Conservation (phyloP, 345 rosid genomes). For the Camelina hispida region DNA sequence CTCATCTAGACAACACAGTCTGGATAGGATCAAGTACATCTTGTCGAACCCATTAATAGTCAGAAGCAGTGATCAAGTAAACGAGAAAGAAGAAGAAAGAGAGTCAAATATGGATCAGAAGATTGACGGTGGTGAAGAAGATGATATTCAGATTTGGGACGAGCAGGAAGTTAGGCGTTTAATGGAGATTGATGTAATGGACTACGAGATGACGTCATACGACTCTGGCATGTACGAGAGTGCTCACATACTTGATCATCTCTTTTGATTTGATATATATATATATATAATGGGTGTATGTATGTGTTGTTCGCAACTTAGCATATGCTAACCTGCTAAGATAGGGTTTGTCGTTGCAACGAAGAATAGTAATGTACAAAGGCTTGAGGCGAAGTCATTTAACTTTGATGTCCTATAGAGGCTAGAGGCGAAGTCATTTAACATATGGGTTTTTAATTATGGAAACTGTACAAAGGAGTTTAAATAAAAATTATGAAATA, state of each 20-base stretch:
- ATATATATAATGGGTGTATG: background rate
- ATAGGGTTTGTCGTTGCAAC: background rate
- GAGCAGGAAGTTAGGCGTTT: constrained; percentile 21
- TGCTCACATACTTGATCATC: constrained; percentile 23
- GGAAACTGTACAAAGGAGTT: background rate
- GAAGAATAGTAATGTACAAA: background rate
- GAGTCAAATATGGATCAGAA: constrained; percentile 12
- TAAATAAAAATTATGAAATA: background rate
- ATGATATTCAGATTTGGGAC: constrained; percentile 19
- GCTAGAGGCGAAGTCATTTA: too few relatives aligned
- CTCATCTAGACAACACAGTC: constrained; percentile 35
- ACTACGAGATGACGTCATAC: constrained; percentile 18
- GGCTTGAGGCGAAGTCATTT: background rate
- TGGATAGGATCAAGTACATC: constrained; percentile 35
- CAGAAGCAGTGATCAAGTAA: constrained; percentile 13
- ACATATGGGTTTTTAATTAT: background rate
- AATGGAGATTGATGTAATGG: constrained; percentile 19
- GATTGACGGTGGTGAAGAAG: constrained; percentile 4
- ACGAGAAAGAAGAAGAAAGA: constrained; percentile 6
- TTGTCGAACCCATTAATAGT: background rate
- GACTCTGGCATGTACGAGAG: constrained; percentile 21
- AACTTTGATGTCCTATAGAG: background rate
- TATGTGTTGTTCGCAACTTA: constrained; percentile 14
- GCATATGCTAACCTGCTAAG: background rate
- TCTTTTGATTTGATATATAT: constrained; percentile 22